These are phyloP conservation scores for Microthlaspi erraticum DNA, from an alignment of 345 rosid genomes.

Conservation along the genomic window DNA sequence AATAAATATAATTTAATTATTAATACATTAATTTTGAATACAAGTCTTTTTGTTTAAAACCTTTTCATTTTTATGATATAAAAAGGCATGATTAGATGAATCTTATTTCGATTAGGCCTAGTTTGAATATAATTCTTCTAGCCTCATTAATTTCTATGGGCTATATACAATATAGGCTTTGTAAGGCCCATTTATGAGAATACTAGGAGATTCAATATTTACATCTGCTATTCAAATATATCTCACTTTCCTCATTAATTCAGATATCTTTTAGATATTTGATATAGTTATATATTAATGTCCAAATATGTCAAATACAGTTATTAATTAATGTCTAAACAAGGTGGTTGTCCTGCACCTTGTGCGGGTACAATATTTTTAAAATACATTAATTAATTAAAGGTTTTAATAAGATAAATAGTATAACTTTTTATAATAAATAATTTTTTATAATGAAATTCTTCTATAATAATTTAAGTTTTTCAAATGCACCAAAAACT, in stretches of 20 bases:
- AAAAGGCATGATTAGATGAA: neutral
- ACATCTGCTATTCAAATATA: neutral
- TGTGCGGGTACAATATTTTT: too few species aligned
- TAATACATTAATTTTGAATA: neutral
- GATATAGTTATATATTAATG: too few species aligned
- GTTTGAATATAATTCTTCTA: neutral
- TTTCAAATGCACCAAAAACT: too few species aligned
- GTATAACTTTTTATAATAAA: too few species aligned
- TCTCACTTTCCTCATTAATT: slow-evolving; percentile 5
- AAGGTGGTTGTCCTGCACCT: too few species aligned
- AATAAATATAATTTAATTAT: neutral
- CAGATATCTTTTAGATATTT: neutral
- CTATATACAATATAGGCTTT: neutral
- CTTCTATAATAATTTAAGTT: too few species aligned
- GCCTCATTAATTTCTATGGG: neutral
- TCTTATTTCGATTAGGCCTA: neutral
- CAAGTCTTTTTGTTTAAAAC: slow-evolving; percentile 3
- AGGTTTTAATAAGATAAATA: too few species aligned
- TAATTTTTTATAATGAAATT: too few species aligned
- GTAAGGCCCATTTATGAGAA: neutral
- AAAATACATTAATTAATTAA: too few species aligned
- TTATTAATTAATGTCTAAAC: too few species aligned
- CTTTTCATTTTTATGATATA: neutral
- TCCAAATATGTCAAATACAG: too few species aligned
- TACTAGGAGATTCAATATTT: too few species aligned